A percentile compares a stretch with the other conserved stretches of the same genome.
Conservation (phyloP, 169 alveolate species). For the Perkinsus marinus region DNA sequence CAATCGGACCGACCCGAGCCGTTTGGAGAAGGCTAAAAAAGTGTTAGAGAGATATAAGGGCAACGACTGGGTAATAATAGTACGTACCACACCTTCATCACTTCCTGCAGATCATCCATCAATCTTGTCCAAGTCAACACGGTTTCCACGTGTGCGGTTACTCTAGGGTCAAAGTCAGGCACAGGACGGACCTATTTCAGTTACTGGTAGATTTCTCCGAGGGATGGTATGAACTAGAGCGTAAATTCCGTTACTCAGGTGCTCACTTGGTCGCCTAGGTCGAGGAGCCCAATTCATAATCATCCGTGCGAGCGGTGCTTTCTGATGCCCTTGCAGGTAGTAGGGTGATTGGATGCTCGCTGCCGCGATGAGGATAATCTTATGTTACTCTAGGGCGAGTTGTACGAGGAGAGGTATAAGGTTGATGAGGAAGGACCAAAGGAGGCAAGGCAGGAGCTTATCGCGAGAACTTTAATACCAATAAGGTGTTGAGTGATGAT, state of each 20-base stretch:
- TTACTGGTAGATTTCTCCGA: neutral
- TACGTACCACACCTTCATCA: neutral
- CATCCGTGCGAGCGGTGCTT: conserved; percentile 26
- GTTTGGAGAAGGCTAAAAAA: neutral
- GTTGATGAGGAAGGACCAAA: conserved; percentile 1
- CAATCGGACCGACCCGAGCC: conserved; percentile 4
- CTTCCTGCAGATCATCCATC: neutral
- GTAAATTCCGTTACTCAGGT: neutral
- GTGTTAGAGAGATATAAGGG: conserved; percentile 3
- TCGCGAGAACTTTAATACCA: neutral
- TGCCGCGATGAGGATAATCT: too few species aligned
- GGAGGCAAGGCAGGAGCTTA: neutral
- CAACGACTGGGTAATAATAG: neutral
- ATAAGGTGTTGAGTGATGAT: neutral
- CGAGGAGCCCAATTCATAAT: conserved; percentile 11
- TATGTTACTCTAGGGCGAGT: neutral
- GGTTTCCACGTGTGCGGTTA: neutral
- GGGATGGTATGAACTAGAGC: neutral
- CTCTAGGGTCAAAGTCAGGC: neutral
- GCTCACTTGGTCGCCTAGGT: conserved; percentile 18
- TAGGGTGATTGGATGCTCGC: too few species aligned
- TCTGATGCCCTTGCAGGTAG: conserved; percentile 9
- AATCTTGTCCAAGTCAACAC: neutral
- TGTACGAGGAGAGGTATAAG: conserved; percentile 1
- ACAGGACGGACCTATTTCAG: neutral